phyloP scores from a whole-genome alignment of 2,329 filamentous ascomycete genomes.

The Decorospora gaudefroyi region DNA sequence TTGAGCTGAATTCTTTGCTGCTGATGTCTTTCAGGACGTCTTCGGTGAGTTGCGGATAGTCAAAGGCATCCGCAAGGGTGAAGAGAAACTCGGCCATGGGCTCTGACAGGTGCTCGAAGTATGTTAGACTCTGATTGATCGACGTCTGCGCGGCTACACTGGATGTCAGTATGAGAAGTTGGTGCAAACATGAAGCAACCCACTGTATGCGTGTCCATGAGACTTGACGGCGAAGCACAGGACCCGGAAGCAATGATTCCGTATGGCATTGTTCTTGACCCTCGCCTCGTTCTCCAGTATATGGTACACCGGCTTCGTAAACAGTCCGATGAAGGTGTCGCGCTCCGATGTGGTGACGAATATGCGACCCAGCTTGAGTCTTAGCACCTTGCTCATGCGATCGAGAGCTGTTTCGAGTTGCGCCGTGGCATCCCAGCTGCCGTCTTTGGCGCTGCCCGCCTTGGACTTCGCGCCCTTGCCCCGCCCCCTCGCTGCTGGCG shows the following conservation, averaged over 20 bases:
- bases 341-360: constrained; percentile 96
- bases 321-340: constrained; percentile 89
- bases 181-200: constrained; percentile 24
- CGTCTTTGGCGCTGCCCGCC: constrained; percentile 64
- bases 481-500: constrained; percentile 72
- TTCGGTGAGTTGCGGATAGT: constrained; percentile 92
- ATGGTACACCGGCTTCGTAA: constrained; percentile 91
- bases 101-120: constrained; percentile 98
- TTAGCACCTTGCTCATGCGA: constrained; percentile 93
- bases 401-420: constrained; percentile 90
- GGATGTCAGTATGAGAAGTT: constrained; percentile 17
- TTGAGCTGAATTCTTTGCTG: constrained; percentile 97
- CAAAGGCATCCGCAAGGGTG: constrained; percentile 94
- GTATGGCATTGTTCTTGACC: constrained; percentile 83
- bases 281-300: constrained; percentile 92
- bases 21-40: constrained; percentile 92
- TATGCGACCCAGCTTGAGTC: constrained; percentile 86
- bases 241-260: constrained; percentile 97
- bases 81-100: constrained; percentile 98
- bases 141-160: constrained; percentile 85
- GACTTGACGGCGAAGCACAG: constrained; percentile 96
- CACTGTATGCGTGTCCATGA: constrained; percentile 94
- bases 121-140: constrained; percentile 95
- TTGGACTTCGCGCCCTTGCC: constrained; percentile 76
- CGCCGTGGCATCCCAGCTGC: constrained; percentile 82